Conservation (phyloP, 1,284 basidiomycete genomes). For the Golubevia sp. region DNA sequence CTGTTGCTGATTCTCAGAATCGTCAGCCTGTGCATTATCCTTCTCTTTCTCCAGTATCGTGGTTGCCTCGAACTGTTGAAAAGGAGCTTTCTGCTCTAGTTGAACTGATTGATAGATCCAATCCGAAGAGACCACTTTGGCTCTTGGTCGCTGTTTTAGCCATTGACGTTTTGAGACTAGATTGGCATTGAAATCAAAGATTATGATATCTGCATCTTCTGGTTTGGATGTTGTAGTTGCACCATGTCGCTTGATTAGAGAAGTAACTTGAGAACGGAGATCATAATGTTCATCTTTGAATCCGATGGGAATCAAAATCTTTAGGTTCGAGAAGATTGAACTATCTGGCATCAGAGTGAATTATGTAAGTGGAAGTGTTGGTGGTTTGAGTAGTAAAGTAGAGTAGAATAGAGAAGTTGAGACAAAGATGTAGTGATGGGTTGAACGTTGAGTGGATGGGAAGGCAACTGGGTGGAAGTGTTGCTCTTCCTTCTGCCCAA, state of each 20-base stretch:
- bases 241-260: not conserved
- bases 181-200: not conserved
- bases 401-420: no score
- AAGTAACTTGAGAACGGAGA: not conserved
- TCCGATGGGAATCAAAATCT: not conserved
- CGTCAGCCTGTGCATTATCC: not conserved
- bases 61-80: not conserved
- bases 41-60: not conserved
- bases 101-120: not conserved
- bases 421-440: no score
- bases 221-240: not conserved
- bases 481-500: no score
- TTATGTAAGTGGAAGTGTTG: no score
- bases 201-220: not conserved
- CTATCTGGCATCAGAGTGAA: no score
- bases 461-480: no score
- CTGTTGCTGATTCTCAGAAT: not conserved
- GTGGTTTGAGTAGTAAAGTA: no score
- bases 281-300: not conserved
- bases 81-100: not conserved
- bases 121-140: not conserved
- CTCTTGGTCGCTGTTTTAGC: not conserved
- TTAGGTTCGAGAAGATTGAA: not conserved
- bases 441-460: no score
- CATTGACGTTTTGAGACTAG: not conserved